These are phyloP conservation scores for Geosmithia morbida DNA, from an alignment of 2,329 filamentous ascomycete species.

Conservation along the genomic window DNA sequence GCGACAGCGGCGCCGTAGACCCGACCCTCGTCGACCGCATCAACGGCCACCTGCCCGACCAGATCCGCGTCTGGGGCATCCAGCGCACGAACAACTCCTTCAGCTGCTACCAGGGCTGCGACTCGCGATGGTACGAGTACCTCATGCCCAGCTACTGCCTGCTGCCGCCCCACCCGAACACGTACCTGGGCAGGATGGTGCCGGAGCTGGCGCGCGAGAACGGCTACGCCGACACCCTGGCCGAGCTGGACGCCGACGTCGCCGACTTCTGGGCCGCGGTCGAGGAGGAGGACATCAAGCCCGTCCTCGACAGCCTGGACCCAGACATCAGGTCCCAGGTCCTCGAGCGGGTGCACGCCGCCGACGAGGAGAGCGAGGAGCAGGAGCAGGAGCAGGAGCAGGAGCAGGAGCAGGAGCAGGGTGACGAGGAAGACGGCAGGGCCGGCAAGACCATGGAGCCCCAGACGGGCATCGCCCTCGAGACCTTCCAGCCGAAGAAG, in stretches of 20 bases:
- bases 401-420: constrained; percentile 8
- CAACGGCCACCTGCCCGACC: constrained; percentile 68
- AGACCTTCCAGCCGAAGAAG: constrained; percentile 6
- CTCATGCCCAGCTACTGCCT: constrained; percentile 88
- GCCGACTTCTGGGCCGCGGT: constrained; percentile 69
- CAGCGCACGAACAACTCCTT: constrained; percentile 81
- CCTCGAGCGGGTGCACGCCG: constrained; percentile 41
- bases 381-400: constrained; percentile 5
- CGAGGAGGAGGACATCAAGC: constrained; percentile 69
- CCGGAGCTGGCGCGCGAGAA: constrained; percentile 62
- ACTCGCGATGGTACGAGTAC: constrained; percentile 96
- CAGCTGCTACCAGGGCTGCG: constrained; percentile 88
- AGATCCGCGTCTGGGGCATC: constrained; percentile 93
- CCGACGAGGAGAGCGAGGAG: constrained; percentile 9
- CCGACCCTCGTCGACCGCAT: constrained; percentile 91
- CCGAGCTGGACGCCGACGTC: constrained; percentile 60
- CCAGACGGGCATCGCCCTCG: constrained; percentile 1
- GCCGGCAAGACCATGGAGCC: constrained; percentile 8
- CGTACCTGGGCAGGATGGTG: constrained; percentile 72
- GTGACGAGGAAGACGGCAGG: too few species aligned
- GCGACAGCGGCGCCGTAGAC: constrained; percentile 47
- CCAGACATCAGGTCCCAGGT: constrained; percentile 49
- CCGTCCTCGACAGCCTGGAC: constrained; percentile 46
- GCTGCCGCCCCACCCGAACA: constrained; percentile 79
- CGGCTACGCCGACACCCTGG: constrained; percentile 54